phyloP scores from a whole-genome alignment of 2,329 filamentous ascomycete genomes.

The Coccinonectria pachysandricola region DNA sequence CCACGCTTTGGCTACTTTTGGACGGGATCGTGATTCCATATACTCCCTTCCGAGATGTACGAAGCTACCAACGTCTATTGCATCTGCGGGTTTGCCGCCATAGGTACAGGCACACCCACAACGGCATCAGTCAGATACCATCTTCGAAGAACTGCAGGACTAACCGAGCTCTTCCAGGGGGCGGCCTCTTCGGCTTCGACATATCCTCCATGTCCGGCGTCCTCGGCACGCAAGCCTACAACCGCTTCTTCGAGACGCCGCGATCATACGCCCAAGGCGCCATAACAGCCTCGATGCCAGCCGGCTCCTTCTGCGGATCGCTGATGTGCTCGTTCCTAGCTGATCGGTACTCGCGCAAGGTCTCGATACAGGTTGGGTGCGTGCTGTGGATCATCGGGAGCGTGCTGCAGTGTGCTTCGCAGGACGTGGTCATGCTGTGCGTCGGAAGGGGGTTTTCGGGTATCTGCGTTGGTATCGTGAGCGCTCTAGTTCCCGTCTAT shows the following conservation, averaged over 20 bases:
- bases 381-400: constrained; percentile 41
- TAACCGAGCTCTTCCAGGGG: constrained; percentile 35
- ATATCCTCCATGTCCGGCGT: constrained; percentile 65
- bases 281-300: constrained; percentile 66
- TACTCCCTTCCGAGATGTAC: constrained; percentile 23
- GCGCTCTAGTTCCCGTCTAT: constrained; percentile 60
- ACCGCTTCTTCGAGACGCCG: constrained; percentile 59
- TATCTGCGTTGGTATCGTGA: constrained; percentile 63
- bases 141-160: not conserved
- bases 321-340: constrained; percentile 40
- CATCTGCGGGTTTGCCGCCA: constrained; percentile 52
- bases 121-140: too few relatives aligned
- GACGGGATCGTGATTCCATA: not conserved
- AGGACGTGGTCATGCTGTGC: constrained; percentile 61
- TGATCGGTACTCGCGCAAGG: constrained; percentile 39
- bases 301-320: constrained; percentile 55
- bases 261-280: constrained; percentile 51
- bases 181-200: constrained; percentile 68
- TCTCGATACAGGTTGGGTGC: constrained; percentile 38
- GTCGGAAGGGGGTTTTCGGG: constrained; percentile 63
- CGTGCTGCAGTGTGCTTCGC: constrained; percentile 48
- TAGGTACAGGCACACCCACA: too few relatives aligned
- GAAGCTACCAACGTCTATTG: constrained; percentile 43
- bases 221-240: constrained; percentile 57
- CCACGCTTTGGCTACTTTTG: not conserved